Conservation (phyloP, 1,284 basidiomycete species). For the Cryptococcus sp. region DNA sequence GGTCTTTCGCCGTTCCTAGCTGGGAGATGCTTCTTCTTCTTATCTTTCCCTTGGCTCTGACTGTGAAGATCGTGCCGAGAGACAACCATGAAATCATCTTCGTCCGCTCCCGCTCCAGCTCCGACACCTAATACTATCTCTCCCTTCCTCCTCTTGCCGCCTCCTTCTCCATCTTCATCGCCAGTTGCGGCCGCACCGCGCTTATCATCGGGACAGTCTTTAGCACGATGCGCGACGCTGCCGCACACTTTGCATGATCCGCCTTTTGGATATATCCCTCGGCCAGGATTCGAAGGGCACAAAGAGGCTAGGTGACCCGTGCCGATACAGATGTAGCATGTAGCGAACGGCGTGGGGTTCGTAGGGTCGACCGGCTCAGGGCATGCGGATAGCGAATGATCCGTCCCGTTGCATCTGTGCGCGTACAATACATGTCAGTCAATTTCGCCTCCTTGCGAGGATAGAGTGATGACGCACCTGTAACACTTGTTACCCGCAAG, state of each 20-base stretch:
- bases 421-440: neutral
- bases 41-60: constrained; percentile 55
- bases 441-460: neutral
- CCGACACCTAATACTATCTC: constrained; percentile 33
- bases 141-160: constrained; percentile 67
- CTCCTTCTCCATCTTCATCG: constrained; percentile 50
- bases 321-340: constrained; percentile 83
- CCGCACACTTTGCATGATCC: constrained; percentile 87
- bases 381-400: constrained; percentile 77
- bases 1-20: constrained; percentile 42
- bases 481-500: constrained; percentile 73
- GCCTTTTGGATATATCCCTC: constrained; percentile 87
- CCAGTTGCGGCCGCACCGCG: constrained; percentile 49
- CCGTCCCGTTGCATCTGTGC: constrained; percentile 75
- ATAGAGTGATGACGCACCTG: constrained; percentile 58
- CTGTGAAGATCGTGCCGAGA: constrained; percentile 68
- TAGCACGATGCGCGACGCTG: constrained; percentile 79
- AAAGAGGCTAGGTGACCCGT: constrained; percentile 77
- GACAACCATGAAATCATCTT: constrained; percentile 87
- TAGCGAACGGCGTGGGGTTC: constrained; percentile 80
- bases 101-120: constrained; percentile 69
- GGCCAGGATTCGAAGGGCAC: constrained; percentile 76
- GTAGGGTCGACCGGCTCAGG: constrained; percentile 64
- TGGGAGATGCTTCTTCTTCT: constrained; percentile 36
- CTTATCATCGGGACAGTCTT: constrained; percentile 65